Percentiles rank a stretch among this genome's conserved stretches.
Conservation (phyloP, 305 asterid species). For the Plantago lanceolata region DNA sequence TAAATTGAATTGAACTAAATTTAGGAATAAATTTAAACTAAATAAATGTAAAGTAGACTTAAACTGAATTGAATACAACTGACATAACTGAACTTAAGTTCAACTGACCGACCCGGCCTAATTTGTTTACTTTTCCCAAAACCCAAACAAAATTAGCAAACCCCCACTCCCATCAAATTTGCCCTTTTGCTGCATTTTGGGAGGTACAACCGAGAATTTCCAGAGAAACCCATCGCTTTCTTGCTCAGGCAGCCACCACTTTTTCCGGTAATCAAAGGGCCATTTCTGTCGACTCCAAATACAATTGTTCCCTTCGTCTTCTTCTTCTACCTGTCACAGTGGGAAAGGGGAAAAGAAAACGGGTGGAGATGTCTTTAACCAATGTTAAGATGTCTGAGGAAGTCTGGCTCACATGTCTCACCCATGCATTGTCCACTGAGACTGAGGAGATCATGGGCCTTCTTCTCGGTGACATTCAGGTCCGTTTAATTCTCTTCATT, state of each 20-base stretch:
- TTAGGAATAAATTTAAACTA: no score
- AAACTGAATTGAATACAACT: no score
- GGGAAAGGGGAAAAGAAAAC: neutral
- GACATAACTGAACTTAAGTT: no score
- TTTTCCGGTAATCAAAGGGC: neutral
- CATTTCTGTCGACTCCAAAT: neutral
- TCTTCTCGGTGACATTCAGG: conserved; percentile 97
- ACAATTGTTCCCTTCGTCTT: neutral
- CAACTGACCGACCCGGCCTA: no score
- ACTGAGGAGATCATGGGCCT: conserved; percentile 99
- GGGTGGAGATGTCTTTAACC: conserved; percentile 63
- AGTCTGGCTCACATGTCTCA: conserved; percentile 92
- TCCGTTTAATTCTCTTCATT: conserved; percentile 17
- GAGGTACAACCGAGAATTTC: neutral
- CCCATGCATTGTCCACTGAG: conserved; percentile 99
- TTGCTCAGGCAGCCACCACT: no score
- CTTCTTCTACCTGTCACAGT: neutral
- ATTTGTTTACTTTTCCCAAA: neutral
- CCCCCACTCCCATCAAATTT: neutral
- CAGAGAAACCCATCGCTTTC: neutral
- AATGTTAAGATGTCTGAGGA: conserved; percentile 95
- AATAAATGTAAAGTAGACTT: no score
- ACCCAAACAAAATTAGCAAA: neutral
- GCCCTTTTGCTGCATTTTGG: neutral
- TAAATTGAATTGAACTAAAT: no score